Percentiles rank a stretch among this genome's conserved stretches.
Evolutionary conservation across 768 basidiomycete species (phyloP).

Genomic region (Paxillus rubicundulus): DNA sequence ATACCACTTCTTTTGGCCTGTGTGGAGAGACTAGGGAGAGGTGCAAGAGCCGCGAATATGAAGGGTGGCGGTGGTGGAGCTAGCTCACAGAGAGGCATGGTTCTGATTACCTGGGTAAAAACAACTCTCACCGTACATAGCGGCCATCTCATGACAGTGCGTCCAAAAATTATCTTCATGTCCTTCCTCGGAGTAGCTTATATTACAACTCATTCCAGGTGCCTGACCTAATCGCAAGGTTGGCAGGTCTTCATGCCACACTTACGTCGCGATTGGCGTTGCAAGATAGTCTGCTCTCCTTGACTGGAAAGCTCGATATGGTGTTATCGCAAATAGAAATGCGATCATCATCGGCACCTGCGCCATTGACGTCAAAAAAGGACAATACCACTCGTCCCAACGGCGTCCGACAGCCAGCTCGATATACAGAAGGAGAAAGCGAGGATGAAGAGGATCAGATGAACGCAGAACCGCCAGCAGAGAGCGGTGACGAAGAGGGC

Average conservation of each 20-base stretch:
- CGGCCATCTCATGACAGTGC: constrained; percentile 90
- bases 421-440: constrained; percentile 81
- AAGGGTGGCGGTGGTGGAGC: constrained; percentile 78
- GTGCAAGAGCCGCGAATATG: constrained; percentile 65
- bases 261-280: constrained; percentile 76
- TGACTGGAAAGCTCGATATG: constrained; percentile 90
- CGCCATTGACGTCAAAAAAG: constrained; percentile 46
- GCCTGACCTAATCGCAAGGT: constrained; percentile 85
- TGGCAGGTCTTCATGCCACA: constrained; percentile 81
- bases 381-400: constrained; percentile 35
- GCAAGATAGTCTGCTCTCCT: constrained; percentile 79
- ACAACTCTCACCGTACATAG: constrained; percentile 83
- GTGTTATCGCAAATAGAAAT: constrained; percentile 92
- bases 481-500: constrained; percentile 65
- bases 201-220: constrained; percentile 50
- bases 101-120: constrained; percentile 74
- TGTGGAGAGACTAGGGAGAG: constrained; percentile 82
- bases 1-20: constrained; percentile 85
- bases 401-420: constrained; percentile 40
- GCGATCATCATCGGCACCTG: constrained; percentile 70
- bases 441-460: constrained; percentile 62
- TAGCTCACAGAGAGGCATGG: constrained; percentile 71
- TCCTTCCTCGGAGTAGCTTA: background rate
- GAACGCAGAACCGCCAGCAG: constrained; percentile 58
- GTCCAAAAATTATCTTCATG: constrained; percentile 30